phyloP scores from a whole-genome alignment of 2,329 filamentous ascomycete genomes.

The Calonectria honghensis region DNA sequence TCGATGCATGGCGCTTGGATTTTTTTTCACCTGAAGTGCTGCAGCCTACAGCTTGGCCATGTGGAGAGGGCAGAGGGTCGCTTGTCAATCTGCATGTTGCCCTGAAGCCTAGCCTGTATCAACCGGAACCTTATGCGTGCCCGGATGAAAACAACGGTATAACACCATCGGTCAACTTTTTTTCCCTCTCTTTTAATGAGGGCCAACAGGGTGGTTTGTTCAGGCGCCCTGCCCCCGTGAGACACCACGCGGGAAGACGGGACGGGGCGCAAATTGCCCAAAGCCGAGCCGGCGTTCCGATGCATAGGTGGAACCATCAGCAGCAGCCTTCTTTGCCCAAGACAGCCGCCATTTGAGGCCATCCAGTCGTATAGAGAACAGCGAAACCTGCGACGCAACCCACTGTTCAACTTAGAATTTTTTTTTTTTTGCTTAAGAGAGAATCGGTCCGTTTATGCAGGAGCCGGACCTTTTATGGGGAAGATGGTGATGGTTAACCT shows the following conservation, averaged over 20 bases:
- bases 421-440: not conserved
- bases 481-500: conserved; percentile 13
- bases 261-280: conserved; percentile 19
- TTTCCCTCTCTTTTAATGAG: not conserved
- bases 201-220: conserved; percentile 13
- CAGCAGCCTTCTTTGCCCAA: not conserved
- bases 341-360: not conserved
- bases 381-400: not conserved
- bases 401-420: not conserved
- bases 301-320: not conserved
- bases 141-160: not conserved
- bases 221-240: not conserved
- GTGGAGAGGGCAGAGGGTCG: conserved; percentile 12
- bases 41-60: conserved; percentile 26
- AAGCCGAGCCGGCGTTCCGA: conserved; percentile 1
- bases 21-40: conserved; percentile 12
- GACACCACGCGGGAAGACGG: conserved; percentile 21
- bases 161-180: not conserved
- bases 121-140: conserved; percentile 19
- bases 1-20: conserved; percentile 27
- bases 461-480: conserved; percentile 21
- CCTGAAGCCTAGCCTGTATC: conserved; percentile 26
- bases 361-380: not conserved
- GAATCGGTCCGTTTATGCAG: conserved; percentile 16
- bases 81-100: conserved; percentile 16